Conservation (phyloP, 495 filamentous ascomycete species). For the Talaromyces stipitatus region DNA sequence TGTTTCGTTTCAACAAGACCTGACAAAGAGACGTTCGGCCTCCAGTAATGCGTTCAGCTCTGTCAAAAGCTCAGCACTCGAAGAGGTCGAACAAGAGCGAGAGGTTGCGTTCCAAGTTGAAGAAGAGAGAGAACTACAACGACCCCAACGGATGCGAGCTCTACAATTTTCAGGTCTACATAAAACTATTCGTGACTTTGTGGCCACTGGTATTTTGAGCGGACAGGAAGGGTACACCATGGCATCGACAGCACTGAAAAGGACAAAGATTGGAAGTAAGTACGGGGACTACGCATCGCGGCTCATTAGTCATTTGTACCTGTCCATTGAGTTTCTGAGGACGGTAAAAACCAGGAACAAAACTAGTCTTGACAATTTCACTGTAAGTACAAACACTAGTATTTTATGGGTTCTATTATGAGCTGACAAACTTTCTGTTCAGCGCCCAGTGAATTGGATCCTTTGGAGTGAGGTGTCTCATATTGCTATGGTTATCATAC, state of each 20-base stretch:
- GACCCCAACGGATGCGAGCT: slow-evolving; percentile 11
- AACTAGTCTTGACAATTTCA: slow-evolving; percentile 26
- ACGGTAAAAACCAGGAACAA: slow-evolving; percentile 20
- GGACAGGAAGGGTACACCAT: slow-evolving; percentile 13
- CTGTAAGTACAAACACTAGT: slow-evolving; percentile 16
- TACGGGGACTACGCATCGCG: slow-evolving; percentile 16
- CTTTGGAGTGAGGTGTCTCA: slow-evolving; percentile 25
- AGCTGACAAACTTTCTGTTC: slow-evolving; percentile 2
- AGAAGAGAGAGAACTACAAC: slow-evolving; percentile 33
- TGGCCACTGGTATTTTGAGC: slow-evolving; percentile 23
- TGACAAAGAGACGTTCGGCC: slow-evolving; percentile 2
- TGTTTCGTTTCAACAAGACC: slow-evolving; percentile 14
- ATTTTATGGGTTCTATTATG: background rate
- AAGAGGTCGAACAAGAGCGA: slow-evolving; percentile 48
- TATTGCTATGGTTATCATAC: slow-evolving; percentile 42
- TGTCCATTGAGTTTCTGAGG: slow-evolving; percentile 32
- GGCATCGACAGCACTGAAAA: slow-evolving; percentile 22
- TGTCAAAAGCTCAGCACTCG: slow-evolving; percentile 31
- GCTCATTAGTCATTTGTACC: slow-evolving; percentile 18
- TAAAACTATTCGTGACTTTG: slow-evolving; percentile 27
- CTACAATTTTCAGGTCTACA: slow-evolving; percentile 27
- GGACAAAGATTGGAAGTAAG: slow-evolving; percentile 27
- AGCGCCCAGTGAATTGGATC: slow-evolving; percentile 46
- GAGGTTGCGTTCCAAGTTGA: slow-evolving; percentile 43
- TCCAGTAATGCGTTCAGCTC: slow-evolving; percentile 10